phyloP scores from a whole-genome alignment of 345 rosid species.

The Turnera subulata region DNA sequence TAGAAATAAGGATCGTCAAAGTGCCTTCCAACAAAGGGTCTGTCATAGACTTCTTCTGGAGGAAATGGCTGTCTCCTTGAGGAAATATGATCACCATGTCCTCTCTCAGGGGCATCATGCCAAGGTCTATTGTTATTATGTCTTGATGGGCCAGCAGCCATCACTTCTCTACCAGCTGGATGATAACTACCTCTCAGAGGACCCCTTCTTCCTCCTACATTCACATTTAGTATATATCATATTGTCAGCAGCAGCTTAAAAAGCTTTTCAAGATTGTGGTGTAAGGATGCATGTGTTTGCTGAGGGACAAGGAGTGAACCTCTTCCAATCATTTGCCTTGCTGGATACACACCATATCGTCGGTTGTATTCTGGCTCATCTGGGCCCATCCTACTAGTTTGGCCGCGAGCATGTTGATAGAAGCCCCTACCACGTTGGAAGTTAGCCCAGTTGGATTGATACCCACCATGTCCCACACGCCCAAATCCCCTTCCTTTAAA shows the following conservation, averaged over 20 bases:
- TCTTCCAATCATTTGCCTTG: slow-evolving; percentile 33
- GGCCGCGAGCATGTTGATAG: slow-evolving; percentile 36
- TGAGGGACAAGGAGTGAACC: slow-evolving; percentile 26
- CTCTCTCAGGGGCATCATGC: slow-evolving; percentile 34
- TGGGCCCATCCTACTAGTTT: slow-evolving; percentile 31
- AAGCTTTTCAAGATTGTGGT: too few species aligned
- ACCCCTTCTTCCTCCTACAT: slow-evolving; percentile 44
- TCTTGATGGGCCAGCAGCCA: slow-evolving; percentile 35
- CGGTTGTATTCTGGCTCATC: slow-evolving; percentile 28
- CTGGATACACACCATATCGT: slow-evolving; percentile 26
- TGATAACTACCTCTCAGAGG: slow-evolving; percentile 41
- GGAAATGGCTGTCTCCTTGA: slow-evolving; percentile 42
- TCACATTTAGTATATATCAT: slow-evolving; percentile 7
- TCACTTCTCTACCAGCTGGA: slow-evolving; percentile 26
- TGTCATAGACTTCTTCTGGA: slow-evolving; percentile 38
- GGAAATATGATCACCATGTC: slow-evolving; percentile 27
- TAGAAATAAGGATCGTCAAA: slow-evolving; percentile 40
- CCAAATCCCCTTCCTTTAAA: slow-evolving; percentile 45
- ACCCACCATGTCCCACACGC: slow-evolving; percentile 25
- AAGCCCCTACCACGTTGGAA: slow-evolving; percentile 35
- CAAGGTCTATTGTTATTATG: slow-evolving; percentile 35
- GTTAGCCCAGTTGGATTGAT: slow-evolving; percentile 28
- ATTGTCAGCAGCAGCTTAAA: slow-evolving; percentile 5
- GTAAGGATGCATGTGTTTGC: not conserved
- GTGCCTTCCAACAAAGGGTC: slow-evolving; percentile 36